These are phyloP conservation scores for Fusarium buharicum DNA, from an alignment of 2,329 filamentous ascomycete genomes.

Conservation along the genomic window DNA sequence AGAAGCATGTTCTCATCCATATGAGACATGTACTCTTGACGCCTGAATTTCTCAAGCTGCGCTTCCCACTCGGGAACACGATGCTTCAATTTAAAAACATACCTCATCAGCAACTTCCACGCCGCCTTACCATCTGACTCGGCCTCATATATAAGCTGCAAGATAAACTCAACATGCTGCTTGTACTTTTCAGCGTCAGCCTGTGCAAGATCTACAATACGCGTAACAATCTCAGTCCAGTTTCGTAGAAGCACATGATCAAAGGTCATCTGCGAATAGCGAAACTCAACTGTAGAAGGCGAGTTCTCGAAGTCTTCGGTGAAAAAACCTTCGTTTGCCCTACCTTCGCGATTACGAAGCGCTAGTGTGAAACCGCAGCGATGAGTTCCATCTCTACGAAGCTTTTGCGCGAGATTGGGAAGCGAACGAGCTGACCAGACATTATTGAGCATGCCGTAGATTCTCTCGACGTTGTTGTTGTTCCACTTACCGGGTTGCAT, in stretches of 20 bases:
- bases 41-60: constrained; percentile 30
- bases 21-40: constrained; percentile 15
- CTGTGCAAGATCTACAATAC: constrained; percentile 30
- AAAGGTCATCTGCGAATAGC: constrained; percentile 45
- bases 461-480: neutral
- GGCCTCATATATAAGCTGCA: neutral
- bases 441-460: constrained; percentile 7
- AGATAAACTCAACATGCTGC: neutral
- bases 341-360: neutral
- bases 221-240: constrained; percentile 36
- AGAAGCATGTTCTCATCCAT: constrained; percentile 28
- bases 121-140: neutral
- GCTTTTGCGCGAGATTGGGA: neutral
- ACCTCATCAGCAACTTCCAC: constrained; percentile 29
- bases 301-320: constrained; percentile 3
- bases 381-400: accelerated
- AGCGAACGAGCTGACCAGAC: constrained; percentile 23
- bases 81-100: constrained; percentile 20
- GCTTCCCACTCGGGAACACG: constrained; percentile 34
- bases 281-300: constrained; percentile 41
- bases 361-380: constrained; percentile 16
- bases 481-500: constrained; percentile 22
- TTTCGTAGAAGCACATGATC: constrained; percentile 33
- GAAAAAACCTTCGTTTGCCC: accelerated
- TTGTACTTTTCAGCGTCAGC: constrained; percentile 9